phyloP scores from a whole-genome alignment of 805 yeast species.

The Wickerhamiella sergipiensis region DNA sequence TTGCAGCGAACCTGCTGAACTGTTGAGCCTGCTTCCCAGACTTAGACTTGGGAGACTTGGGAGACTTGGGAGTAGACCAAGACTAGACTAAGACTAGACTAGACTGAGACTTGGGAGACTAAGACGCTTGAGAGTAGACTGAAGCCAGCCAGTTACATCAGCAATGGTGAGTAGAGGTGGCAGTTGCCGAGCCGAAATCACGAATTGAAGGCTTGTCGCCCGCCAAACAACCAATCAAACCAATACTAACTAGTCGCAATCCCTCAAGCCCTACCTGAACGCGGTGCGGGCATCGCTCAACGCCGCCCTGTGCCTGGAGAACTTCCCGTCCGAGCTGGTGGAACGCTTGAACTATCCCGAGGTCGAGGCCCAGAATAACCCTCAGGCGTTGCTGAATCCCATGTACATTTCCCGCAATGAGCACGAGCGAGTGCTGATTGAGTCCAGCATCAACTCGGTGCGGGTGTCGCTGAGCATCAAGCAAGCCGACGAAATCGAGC shows the following conservation, averaged over 20 bases:
- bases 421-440: conserved; percentile 82
- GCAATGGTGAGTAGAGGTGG: not conserved
- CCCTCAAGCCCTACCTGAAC: conserved; percentile 83
- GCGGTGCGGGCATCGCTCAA: conserved; percentile 89
- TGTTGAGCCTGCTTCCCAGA: not conserved
- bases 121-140: too few species aligned
- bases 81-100: too few species aligned
- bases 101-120: too few species aligned
- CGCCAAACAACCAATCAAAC: not conserved
- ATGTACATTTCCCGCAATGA: conserved; percentile 87
- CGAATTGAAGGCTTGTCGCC: not conserved
- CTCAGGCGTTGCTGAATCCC: conserved; percentile 76
- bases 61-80: too few species aligned
- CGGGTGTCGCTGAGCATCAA: conserved; percentile 85
- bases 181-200: not conserved
- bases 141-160: not conserved
- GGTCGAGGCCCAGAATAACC: conserved; percentile 72
- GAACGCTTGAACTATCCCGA: conserved; percentile 98
- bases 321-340: conserved; percentile 87
- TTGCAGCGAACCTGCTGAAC: not conserved
- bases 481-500: conserved; percentile 96
- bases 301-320: conserved; percentile 84
- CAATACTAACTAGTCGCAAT: conserved; percentile 58
- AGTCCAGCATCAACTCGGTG: conserved; percentile 84
- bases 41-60: too few species aligned